A percentile compares a stretch with the other conserved stretches of the same genome.
Conservation (phyloP, 2,329 filamentous ascomycete genomes). For the Ophiognomonia clavigignenti-juglandacearum region DNA sequence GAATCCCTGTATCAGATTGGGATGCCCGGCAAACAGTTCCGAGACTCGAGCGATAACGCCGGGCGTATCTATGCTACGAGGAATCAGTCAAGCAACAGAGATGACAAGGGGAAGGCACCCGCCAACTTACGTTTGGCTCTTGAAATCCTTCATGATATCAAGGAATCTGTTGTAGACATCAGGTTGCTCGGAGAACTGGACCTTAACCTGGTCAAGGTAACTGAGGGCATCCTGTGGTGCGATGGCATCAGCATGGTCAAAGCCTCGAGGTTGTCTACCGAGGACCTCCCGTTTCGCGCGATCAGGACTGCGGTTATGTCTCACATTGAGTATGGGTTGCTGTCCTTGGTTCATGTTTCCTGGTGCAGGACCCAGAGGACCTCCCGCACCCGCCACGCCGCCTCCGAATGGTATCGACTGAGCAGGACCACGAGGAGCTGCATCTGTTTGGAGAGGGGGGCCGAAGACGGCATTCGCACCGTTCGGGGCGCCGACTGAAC, state of each 20-base stretch:
- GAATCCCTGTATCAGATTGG: conserved; percentile 93
- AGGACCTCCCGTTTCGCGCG: conserved; percentile 5
- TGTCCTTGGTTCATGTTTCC: conserved; percentile 68
- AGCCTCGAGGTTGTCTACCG: background rate
- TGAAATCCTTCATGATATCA: conserved; percentile 99
- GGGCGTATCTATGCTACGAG: conserved; percentile 81
- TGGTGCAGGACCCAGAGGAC: conserved; percentile 34
- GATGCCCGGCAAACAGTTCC: conserved; percentile 90
- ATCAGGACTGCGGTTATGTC: conserved; percentile 23
- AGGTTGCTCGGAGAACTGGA: conserved; percentile 93
- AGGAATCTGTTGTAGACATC: conserved; percentile 96
- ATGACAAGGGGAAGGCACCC: too few relatives aligned
- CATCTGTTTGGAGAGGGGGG: conserved; percentile 60
- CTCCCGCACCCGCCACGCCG: conserved; percentile 35
- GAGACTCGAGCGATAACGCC: conserved; percentile 97
- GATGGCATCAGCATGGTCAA: conserved; percentile 21
- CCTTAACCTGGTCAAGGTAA: conserved; percentile 97
- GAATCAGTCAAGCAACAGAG: conserved; percentile 18
- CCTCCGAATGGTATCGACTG: conserved; percentile 57
- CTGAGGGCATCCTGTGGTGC: conserved; percentile 65
- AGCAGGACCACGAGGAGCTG: conserved; percentile 46
- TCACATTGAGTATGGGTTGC: conserved; percentile 75
- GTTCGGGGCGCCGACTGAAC: conserved; percentile 53
- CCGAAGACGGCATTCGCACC: conserved; percentile 64
- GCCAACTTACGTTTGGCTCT: conserved; percentile 79